phyloP scores from a whole-genome alignment of 805 yeast species.

The Saccharomyces kudriavzevii region DNA sequence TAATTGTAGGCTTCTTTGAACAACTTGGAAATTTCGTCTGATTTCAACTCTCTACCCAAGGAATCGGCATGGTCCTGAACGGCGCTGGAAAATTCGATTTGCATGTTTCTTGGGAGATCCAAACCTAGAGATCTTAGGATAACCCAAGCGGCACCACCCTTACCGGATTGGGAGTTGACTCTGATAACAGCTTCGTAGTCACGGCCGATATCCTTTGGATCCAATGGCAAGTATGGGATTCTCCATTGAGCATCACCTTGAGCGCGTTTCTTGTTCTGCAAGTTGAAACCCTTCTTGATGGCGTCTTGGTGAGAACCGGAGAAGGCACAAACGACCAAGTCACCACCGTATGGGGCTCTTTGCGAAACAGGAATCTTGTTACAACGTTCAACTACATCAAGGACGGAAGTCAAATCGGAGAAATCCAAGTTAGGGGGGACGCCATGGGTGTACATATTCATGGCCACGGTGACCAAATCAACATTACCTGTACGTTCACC shows the following conservation, averaged over 20 bases:
- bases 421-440: constrained; percentile 64
- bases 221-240: constrained; percentile 71
- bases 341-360: constrained; percentile 77
- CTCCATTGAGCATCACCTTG: constrained; percentile 50
- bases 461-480: constrained; percentile 65
- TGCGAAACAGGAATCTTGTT: constrained; percentile 68
- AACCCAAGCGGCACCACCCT: constrained; percentile 84
- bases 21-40: constrained; percentile 53
- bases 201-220: constrained; percentile 75
- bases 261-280: constrained; percentile 43
- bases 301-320: constrained; percentile 70
- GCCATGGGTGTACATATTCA: constrained; percentile 74
- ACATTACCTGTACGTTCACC: constrained; percentile 85
- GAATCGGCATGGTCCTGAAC: constrained; percentile 60
- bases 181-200: constrained; percentile 75
- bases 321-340: constrained; percentile 71
- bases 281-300: constrained; percentile 55
- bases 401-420: constrained; percentile 57
- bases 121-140: constrained; percentile 61
- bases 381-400: constrained; percentile 65
- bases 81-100: constrained; percentile 55
- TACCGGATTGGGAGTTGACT: constrained; percentile 82
- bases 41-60: constrained; percentile 60
- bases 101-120: constrained; percentile 66
- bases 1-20: constrained; percentile 51